These are phyloP conservation scores for Pichia sp. DNA, from an alignment of 1,139 yeast species.

Conservation along the genomic window DNA sequence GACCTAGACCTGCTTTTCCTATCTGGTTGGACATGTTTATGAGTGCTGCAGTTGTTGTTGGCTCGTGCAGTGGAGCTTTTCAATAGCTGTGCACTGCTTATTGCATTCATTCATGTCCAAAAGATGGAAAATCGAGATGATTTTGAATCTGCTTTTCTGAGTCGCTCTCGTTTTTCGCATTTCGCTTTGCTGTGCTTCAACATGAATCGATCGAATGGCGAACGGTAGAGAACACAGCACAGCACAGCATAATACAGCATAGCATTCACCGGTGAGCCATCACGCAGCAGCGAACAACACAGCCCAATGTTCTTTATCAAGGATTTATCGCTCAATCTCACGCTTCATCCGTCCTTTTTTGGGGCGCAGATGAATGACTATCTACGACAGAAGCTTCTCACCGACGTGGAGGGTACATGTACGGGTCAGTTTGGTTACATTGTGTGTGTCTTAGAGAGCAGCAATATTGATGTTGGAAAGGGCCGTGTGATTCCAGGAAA, in stretches of 20 bases:
- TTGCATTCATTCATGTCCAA: too few relatives aligned
- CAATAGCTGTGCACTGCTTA: too few relatives aligned
- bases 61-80: too few relatives aligned
- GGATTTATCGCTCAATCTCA: constrained; percentile 84
- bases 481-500: constrained; percentile 84
- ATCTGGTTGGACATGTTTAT: constrained; percentile 49
- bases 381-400: constrained; percentile 78
- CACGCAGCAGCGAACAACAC: too few relatives aligned
- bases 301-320: constrained; percentile 44
- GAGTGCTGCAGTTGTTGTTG: neutral
- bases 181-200: too few relatives aligned
- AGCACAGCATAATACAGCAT: neutral
- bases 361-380: constrained; percentile 98
- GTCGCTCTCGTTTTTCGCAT: too few relatives aligned
- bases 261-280: neutral
- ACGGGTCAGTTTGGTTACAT: constrained; percentile 98
- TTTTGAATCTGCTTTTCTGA: too few relatives aligned
- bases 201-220: neutral
- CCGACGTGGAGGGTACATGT: constrained; percentile 98
- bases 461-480: constrained; percentile 91
- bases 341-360: constrained; percentile 94
- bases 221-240: neutral
- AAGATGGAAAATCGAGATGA: too few relatives aligned
- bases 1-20: constrained; percentile 36
- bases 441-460: constrained; percentile 91